A percentile compares a stretch with the other conserved stretches of the same genome.
These are phyloP conservation scores for Cinnamomum micranthum DNA, from an alignment of 164 flowering plant genomes.

Conservation along the genomic window DNA sequence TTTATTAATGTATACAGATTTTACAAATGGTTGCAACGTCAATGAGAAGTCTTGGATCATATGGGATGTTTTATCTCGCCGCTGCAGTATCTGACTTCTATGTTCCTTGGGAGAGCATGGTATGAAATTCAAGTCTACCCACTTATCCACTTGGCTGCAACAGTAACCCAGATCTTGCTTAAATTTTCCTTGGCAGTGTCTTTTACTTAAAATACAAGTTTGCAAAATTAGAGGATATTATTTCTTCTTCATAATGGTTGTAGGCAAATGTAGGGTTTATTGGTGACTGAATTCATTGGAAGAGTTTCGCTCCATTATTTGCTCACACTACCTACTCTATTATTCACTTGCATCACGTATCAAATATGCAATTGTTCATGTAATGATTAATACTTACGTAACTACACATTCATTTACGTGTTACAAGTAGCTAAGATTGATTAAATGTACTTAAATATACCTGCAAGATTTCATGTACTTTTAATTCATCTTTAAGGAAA, in stretches of 20 bases:
- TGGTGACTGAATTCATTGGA: too few relatives aligned
- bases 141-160: neutral
- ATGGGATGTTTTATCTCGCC: conserved; percentile 83
- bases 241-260: too few relatives aligned
- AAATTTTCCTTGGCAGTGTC: neutral
- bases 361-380: neutral
- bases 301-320: too few relatives aligned
- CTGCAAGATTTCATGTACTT: too few relatives aligned
- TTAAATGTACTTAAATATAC: neutral
- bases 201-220: neutral
- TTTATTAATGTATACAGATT: conserved; percentile 38
- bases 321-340: too few relatives aligned
- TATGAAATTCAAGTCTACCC: conserved; percentile 22
- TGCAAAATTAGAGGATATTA: neutral
- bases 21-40: conserved; percentile 56
- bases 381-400: too few relatives aligned
- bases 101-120: conserved; percentile 97
- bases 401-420: too few relatives aligned
- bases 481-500: too few relatives aligned
- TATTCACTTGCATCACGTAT: neutral
- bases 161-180: neutral
- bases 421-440: neutral
- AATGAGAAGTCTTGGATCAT: conserved; percentile 47
- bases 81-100: conserved; percentile 99
- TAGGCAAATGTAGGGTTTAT: neutral